These are phyloP conservation scores for Eucalyptus curtisii DNA, from an alignment of 345 rosid species.

Conservation along the genomic window DNA sequence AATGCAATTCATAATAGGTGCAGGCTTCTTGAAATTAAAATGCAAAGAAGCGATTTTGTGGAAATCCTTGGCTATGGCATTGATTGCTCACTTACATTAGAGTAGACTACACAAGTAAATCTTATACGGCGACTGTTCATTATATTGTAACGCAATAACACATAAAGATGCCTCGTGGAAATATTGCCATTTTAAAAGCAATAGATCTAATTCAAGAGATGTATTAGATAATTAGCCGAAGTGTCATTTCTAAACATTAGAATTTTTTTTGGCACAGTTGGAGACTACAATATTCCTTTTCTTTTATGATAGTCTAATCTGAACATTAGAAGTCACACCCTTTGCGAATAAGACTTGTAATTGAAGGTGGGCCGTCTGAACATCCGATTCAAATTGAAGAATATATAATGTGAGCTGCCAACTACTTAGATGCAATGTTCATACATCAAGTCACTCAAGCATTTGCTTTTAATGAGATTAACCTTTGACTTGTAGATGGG, in stretches of 20 bases:
- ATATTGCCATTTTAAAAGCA: neutral
- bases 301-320: neutral
- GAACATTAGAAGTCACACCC: neutral
- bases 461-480: neutral
- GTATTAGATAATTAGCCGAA: neutral
- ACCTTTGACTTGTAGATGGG: neutral
- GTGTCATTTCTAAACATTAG: neutral
- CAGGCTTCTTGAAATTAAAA: neutral
- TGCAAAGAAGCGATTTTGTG: neutral
- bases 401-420: neutral
- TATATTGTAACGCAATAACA: neutral
- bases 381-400: neutral
- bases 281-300: neutral
- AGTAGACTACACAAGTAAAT: neutral
- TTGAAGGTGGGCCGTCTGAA: neutral
- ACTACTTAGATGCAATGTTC: neutral
- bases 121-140: neutral
- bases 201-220: neutral
- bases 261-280: neutral
- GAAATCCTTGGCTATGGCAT: neutral
- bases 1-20: neutral
- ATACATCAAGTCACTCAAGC: neutral
- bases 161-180: neutral
- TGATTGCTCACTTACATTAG: neutral
- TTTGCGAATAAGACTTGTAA: neutral